phyloP scores from a whole-genome alignment of 1,139 yeast genomes.

The Tardiomyces blankii region DNA sequence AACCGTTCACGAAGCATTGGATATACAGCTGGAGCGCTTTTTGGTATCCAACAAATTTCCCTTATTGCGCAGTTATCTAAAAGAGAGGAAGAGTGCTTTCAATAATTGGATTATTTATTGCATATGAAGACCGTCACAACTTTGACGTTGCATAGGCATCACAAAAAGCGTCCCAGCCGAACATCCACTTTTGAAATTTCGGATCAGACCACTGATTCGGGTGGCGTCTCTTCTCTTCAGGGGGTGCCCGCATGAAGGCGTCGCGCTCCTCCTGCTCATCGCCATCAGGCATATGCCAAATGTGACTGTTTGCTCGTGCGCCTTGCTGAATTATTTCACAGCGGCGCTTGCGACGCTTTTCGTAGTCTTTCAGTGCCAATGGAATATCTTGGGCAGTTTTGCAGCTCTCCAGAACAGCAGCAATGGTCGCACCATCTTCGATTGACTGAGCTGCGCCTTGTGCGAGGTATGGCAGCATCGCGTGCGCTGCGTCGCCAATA shows the following conservation, averaged over 20 bases:
- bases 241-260: constrained; percentile 1
- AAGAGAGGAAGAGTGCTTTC: not conserved
- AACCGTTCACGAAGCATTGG: no score
- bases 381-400: constrained; percentile 13
- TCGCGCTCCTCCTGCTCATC: constrained; percentile 22
- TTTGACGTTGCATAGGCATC: not conserved
- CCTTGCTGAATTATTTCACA: constrained; percentile 20
- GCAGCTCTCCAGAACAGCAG: constrained; percentile 10
- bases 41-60: no score
- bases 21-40: no score
- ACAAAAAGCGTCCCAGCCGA: not conserved
- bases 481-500: constrained; percentile 21
- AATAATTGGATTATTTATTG: no score
- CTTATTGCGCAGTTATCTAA: not conserved
- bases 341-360: constrained; percentile 22
- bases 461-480: constrained; percentile 30
- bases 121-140: no score
- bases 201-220: not conserved
- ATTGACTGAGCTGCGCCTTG: constrained; percentile 31
- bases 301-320: constrained; percentile 11
- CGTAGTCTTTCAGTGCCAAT: constrained; percentile 12
- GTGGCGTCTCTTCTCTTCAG: not conserved
- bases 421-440: constrained; percentile 8
- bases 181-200: not conserved
- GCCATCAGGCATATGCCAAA: constrained; percentile 27